phyloP scores from a whole-genome alignment of 495 filamentous ascomycete genomes.

The Talaromyces borbonicus region DNA sequence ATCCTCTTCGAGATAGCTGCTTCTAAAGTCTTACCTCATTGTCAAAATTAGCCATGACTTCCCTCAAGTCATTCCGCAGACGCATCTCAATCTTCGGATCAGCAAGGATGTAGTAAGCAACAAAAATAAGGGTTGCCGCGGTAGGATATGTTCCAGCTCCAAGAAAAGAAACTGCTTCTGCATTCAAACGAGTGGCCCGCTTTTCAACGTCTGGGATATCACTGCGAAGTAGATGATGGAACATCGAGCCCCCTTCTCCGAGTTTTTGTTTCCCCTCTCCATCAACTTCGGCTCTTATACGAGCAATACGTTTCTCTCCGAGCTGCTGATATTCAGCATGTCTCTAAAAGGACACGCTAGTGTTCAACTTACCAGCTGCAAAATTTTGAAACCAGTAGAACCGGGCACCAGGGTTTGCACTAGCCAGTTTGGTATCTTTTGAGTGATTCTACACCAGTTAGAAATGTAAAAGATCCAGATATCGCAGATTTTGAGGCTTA shows the following conservation, averaged over 20 bases:
- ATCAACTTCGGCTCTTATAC: background rate
- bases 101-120: background rate
- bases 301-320: background rate
- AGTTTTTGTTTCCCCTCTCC: background rate
- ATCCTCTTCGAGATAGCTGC: too few species aligned
- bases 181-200: constrained; percentile 14
- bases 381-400: background rate
- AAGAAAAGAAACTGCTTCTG: constrained; percentile 21
- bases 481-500: constrained; percentile 6
- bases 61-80: constrained; percentile 17
- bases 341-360: too few species aligned
- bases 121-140: constrained; percentile 14
- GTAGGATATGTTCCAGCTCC: constrained; percentile 28
- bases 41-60: constrained; percentile 16
- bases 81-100: background rate
- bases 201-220: constrained; percentile 14
- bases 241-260: constrained; percentile 6
- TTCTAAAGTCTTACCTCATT: too few species aligned
- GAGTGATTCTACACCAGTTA: background rate
- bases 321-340: background rate
- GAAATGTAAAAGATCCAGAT: constrained; percentile 5
- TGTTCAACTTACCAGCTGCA: background rate
- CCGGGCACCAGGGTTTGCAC: background rate
- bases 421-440: background rate
- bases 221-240: constrained; percentile 8